Base-by-base conservation (phyloP, 164 flowering plant species). In the Macadamia tetraphylla region DNA sequence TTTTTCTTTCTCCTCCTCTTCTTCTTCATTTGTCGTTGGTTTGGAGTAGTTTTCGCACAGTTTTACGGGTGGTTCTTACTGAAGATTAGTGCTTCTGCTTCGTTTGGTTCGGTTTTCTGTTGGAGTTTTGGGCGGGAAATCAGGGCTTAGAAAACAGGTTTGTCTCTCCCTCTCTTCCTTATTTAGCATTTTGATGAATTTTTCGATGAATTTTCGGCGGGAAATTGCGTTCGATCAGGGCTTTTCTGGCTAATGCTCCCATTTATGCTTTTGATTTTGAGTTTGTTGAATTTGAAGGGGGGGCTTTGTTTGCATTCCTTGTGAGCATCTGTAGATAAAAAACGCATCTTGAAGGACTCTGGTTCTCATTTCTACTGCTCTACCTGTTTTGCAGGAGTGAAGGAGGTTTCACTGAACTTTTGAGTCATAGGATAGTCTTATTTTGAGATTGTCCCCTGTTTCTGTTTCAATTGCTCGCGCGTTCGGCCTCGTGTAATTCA, bases 361-460 rank as follows among this genome's bases (percentile, higher is more conserved):
- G 8, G 46, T 67, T 59, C 29, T 49, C 63, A 32, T 60, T 60
- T 30, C 55, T 68, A 11, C 18, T 46, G 15, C 2, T 53, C 18
- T 12, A 2, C 14, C 18, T 14, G 46, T 68, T 49, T 68, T 60
- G 64, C 64, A 68, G 71, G 48, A 46, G 59, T 67, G 29, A 23
- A n/a, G 2, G 58, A 52, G 5, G 23, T 68, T 17, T 68, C 63
- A 53, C 57, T 17, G 18, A 17, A 53, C 6, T 53, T 53, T 4
- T 9, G 40, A 46, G 51, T 8, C 1, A 1, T 46, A 46, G 51
- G 13, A 5, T 35, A 8, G 9, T 46, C 51, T 46, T 46, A 9
- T 8, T 46, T 46, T 46, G 23, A 35, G 46, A 6, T 61, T 61
- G 17, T 61, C 46, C 63, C 35, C 63, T 35, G 46, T n/a, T 61